A percentile compares a stretch with the other conserved stretches of the same genome.
These are phyloP conservation scores for Chloranthus sessilifolius DNA, from an alignment of 164 flowering plant genomes.

Conservation along the genomic window DNA sequence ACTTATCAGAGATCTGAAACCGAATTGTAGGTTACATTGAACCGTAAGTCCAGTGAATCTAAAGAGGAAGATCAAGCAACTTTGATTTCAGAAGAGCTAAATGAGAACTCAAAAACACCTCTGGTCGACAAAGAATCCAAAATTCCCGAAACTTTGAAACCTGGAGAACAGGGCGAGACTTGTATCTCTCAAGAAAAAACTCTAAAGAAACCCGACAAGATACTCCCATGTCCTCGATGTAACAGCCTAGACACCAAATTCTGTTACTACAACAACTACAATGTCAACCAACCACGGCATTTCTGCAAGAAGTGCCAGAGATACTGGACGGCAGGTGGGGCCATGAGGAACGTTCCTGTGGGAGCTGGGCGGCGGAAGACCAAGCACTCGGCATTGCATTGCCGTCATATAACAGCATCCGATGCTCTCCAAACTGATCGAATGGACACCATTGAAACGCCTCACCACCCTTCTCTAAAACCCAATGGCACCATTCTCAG, in stretches of 20 bases:
- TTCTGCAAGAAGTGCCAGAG: slow-evolving; percentile 73
- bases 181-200: slow-evolving; percentile 40
- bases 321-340: slow-evolving; percentile 80
- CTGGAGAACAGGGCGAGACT: slow-evolving; percentile 27
- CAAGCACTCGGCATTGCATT: slow-evolving; percentile 47
- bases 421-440: slow-evolving; percentile 51
- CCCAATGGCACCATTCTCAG: slow-evolving; percentile 50
- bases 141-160: too few relatives aligned
- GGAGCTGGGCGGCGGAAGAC: slow-evolving; percentile 71
- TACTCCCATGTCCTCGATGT: slow-evolving; percentile 65
- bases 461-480: slow-evolving; percentile 25
- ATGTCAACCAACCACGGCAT: slow-evolving; percentile 66
- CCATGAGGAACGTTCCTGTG: slow-evolving; percentile 69
- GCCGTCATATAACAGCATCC: slow-evolving; percentile 51
- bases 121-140: slow-evolving; percentile 24
- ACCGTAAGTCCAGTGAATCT: slow-evolving; percentile 11
- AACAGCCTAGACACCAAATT: slow-evolving; percentile 72
- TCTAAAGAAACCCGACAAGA: slow-evolving; percentile 52
- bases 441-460: slow-evolving; percentile 33
- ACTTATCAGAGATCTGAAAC: neutral
- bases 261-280: slow-evolving; percentile 69
- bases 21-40: slow-evolving; percentile 29
- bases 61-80: slow-evolving; percentile 16
- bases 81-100: slow-evolving; percentile 19
- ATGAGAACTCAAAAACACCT: slow-evolving; percentile 27